Percentiles rank a stretch among this genome's conserved stretches.
Evolutionary conservation across 2,329 filamentous ascomycete species (phyloP).

Genomic region (Aspergillus brasiliensis): DNA sequence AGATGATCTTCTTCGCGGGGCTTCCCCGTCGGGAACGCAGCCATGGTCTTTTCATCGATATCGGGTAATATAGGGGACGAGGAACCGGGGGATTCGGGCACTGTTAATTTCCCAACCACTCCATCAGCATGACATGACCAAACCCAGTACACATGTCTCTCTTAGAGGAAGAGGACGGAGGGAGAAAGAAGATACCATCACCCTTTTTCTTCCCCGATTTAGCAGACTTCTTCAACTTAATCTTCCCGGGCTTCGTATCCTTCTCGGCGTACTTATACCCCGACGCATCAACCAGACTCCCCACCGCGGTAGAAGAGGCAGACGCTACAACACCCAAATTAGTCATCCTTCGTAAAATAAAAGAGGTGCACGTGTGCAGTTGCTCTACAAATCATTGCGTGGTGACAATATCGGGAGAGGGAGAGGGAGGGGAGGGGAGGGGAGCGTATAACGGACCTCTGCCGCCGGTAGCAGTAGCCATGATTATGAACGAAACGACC

Average conservation of each 20-base stretch:
- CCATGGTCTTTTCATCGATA: slow-evolving; percentile 73
- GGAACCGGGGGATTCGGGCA: slow-evolving; percentile 29
- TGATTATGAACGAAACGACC: slow-evolving; percentile 17
- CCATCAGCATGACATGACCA: too few species aligned
- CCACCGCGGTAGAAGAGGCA: slow-evolving; percentile 28
- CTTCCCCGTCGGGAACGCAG: slow-evolving; percentile 78
- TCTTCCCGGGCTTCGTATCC: slow-evolving; percentile 47
- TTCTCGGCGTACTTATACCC: slow-evolving; percentile 50
- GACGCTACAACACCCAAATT: slow-evolving; percentile 19
- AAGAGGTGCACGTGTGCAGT: too few species aligned
- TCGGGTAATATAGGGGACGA: slow-evolving; percentile 50
- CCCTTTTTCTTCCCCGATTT: slow-evolving; percentile 34
- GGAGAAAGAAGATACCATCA: slow-evolving; percentile 29
- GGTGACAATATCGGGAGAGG: background rate
- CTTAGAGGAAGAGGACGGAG: background rate
- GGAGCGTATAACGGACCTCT: slow-evolving; percentile 32
- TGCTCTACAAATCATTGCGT: too few species aligned
- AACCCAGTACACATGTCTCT: background rate
- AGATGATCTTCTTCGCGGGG: slow-evolving; percentile 80
- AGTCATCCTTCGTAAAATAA: too few species aligned
- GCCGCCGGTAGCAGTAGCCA: slow-evolving; percentile 41
- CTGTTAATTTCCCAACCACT: too few species aligned
- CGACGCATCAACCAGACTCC: slow-evolving; percentile 47
- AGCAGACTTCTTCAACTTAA: slow-evolving; percentile 46
- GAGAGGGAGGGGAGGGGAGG: background rate